Percentiles rank a stretch among this genome's conserved stretches.
Conservation (phyloP, 495 filamentous ascomycete genomes). For the Neurospora sp. region DNA sequence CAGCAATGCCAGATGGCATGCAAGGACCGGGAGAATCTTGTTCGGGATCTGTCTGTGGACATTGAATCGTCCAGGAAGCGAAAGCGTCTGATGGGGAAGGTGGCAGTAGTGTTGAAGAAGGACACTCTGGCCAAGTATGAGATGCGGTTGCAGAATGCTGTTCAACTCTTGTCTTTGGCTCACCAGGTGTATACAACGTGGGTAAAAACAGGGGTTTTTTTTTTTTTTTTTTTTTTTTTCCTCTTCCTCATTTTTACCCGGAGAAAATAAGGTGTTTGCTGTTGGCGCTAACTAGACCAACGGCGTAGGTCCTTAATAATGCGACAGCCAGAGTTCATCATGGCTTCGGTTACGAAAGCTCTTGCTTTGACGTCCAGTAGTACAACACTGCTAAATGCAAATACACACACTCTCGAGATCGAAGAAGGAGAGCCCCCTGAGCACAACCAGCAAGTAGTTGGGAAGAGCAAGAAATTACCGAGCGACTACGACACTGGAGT, state of each 20-base stretch:
- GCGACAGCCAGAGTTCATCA: background rate
- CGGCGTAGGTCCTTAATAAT: background rate
- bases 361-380: background rate
- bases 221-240: too few species aligned
- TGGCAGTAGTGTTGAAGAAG: background rate
- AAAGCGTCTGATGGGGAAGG: background rate
- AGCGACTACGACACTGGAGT: background rate
- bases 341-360: background rate
- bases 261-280: background rate
- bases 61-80: background rate
- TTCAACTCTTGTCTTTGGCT: background rate
- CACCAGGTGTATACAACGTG: background rate
- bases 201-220: background rate
- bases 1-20: background rate
- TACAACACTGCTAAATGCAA: background rate
- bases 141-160: background rate
- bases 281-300: background rate
- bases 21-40: background rate
- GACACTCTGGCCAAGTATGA: background rate
- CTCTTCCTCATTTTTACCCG: too few species aligned
- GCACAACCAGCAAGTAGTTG: background rate
- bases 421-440: background rate
- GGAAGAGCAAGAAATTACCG: background rate
- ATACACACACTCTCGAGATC: background rate
- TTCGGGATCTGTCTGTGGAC: background rate